These are phyloP conservation scores for Puccinia triticina DNA, from an alignment of 1,284 basidiomycete species.

Conservation along the genomic window DNA sequence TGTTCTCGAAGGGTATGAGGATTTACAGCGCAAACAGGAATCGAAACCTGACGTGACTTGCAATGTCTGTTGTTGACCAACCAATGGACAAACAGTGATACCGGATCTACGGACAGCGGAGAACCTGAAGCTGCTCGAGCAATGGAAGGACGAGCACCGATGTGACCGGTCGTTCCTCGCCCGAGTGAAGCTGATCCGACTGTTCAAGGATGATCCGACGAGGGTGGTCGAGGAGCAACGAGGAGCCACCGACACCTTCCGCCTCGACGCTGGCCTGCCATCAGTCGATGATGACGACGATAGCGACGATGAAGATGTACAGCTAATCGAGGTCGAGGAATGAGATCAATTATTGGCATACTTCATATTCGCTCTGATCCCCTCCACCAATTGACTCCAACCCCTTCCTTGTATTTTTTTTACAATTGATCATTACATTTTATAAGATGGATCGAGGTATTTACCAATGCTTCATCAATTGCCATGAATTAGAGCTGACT, in stretches of 20 bases:
- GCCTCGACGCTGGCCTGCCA: background rate
- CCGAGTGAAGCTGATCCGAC: conserved; percentile 32
- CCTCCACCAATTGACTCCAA: too few relatives aligned
- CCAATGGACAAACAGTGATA: conserved; percentile 4
- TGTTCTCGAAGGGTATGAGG: background rate
- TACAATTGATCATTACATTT: too few relatives aligned
- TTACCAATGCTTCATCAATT: background rate
- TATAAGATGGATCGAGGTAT: background rate
- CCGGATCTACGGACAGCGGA: conserved; percentile 35
- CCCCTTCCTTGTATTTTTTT: too few relatives aligned
- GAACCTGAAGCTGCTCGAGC: conserved; percentile 19
- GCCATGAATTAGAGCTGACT: background rate
- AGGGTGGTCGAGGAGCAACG: conserved; percentile 34
- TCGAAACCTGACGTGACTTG: background rate
- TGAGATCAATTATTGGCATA: background rate
- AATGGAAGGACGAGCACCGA: conserved; percentile 32
- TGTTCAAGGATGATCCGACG: conserved; percentile 23
- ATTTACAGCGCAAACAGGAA: background rate
- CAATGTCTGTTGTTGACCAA: too few relatives aligned
- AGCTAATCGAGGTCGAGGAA: conserved; percentile 8
- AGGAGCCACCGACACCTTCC: conserved; percentile 17
- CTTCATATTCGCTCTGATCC: background rate
- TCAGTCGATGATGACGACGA: background rate
- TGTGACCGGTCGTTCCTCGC: conserved; percentile 39
- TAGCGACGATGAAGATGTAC: background rate